Base-by-base conservation (phyloP, 139 green algal species). In the Microglena sp. region DNA sequence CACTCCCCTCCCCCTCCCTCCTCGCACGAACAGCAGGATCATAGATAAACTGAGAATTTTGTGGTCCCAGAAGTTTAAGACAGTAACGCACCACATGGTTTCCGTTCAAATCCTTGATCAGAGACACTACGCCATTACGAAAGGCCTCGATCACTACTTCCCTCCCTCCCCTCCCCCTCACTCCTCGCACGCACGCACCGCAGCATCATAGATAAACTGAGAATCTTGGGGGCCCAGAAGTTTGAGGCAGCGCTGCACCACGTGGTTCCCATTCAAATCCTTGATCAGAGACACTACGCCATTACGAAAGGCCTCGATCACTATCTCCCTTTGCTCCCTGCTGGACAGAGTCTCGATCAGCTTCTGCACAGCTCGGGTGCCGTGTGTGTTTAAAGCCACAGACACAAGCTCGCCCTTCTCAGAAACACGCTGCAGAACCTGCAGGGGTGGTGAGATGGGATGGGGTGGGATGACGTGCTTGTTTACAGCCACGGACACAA, bases 61-160 rank as follows among this genome's bases (percentile, higher is more conserved):
- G n/a, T n/a, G n/a, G n/a, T n/a, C n/a, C n/a, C n/a, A n/a, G n/a
- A n/a, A n/a, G 45, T 57, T 79, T 91, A 62, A 99, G 83, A 79
- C 93, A 98, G 62, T 93, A 81, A 85, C 98, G 94, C 57, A 99
- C 84, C 45, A 99, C 94, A 75, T 99, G 94, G 79, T 98, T 99
- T 43, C 94, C 93, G 66, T 99, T 98, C 1, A 97, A 77, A 74
- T 99, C 94, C 62, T 95, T 91, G 71, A 99, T 97, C 5, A 99
- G 84, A 22, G 76, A 73, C 28, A 98, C 91, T 28, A 99, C 92
- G 0, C 92, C 93, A 6, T 46, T 43, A 43, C 58, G 8, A 4
- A 56, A 33, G 24, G 87, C 81, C 27, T 85, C 68, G 15, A 95
- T 90, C 44, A 95, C 87, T 32, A 97, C 78, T 45, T 77, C 33